Percentiles rank a stretch among this genome's conserved stretches.
Evolutionary conservation across 2,329 filamentous ascomycete genomes (phyloP).

Genomic region (Pseudopyricularia cyperi): DNA sequence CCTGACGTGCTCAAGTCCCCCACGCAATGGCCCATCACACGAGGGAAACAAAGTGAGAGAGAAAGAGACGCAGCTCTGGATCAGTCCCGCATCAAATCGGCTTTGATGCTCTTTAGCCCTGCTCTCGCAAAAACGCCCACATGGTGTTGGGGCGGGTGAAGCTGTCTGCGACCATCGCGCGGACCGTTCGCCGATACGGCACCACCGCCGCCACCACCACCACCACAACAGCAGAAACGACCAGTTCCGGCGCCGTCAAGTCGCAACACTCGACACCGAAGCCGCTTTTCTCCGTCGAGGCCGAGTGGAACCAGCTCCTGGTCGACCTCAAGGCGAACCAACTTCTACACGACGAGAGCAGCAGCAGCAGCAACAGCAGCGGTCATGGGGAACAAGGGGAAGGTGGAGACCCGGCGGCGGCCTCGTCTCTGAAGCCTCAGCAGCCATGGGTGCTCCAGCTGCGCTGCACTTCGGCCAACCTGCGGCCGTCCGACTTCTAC

Average conservation of each 20-base stretch:
- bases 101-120: neutral
- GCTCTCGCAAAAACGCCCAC: neutral
- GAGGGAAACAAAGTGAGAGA: neutral
- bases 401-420: neutral
- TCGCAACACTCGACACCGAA: neutral
- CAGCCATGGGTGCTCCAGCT: conserved; percentile 35
- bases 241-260: neutral
- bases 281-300: neutral
- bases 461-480: conserved; percentile 40
- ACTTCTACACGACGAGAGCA: neutral
- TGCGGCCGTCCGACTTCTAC: conserved; percentile 58
- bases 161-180: neutral
- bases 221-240: neutral
- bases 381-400: neutral
- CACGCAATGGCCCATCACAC: neutral
- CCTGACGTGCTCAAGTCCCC: too few relatives aligned
- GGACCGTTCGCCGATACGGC: neutral
- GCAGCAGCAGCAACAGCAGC: neutral
- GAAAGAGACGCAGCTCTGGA: neutral
- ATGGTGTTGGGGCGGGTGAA: neutral
- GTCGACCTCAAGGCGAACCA: neutral
- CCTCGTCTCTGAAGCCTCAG: neutral
- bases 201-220: neutral
- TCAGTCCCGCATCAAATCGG: too few relatives aligned
- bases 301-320: neutral